phyloP scores from a whole-genome alignment of 2,329 filamentous ascomycete genomes.

The Aspergillus udagawae region DNA sequence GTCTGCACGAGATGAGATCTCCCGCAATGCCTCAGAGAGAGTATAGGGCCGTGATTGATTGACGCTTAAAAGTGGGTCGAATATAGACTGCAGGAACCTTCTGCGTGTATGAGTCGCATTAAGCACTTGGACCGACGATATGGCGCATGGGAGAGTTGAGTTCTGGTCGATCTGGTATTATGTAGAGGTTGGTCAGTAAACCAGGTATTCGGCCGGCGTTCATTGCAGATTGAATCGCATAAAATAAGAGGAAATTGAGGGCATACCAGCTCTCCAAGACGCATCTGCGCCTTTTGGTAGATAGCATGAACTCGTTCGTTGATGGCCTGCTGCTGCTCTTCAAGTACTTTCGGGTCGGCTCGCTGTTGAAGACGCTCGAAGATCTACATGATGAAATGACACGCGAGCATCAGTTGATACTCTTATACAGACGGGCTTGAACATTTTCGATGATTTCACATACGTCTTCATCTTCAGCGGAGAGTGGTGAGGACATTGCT shows the following conservation, averaged over 20 bases:
- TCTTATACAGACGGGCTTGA: not conserved
- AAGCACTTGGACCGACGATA: conserved; percentile 79
- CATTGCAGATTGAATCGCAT: not conserved
- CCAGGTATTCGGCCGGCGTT: not conserved
- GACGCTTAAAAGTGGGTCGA: conserved; percentile 70
- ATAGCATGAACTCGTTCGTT: conserved; percentile 56
- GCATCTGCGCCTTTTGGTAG: conserved; percentile 59
- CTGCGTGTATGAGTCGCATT: conserved; percentile 79
- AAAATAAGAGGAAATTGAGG: conserved; percentile 1
- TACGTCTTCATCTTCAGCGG: conserved; percentile 42
- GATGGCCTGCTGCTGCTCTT: conserved; percentile 58
- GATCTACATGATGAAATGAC: conserved; percentile 25
- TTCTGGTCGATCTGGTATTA: conserved; percentile 67
- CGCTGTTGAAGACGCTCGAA: conserved; percentile 43
- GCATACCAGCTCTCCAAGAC: conserved; percentile 62
- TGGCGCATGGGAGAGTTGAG: conserved; percentile 78
- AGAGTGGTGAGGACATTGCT: conserved; percentile 43
- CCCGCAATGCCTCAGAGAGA: conserved; percentile 70
- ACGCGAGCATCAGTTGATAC: conserved; percentile 7
- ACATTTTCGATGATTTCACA: not conserved
- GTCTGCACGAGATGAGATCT: conserved; percentile 65
- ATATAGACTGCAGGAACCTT: conserved; percentile 75
- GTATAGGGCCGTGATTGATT: conserved; percentile 68
- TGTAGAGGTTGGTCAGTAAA: conserved; percentile 9
- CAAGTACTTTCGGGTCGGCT: conserved; percentile 55